Conservation (phyloP, 1,284 basidiomycete genomes). For the Amylostereum chailletii region DNA sequence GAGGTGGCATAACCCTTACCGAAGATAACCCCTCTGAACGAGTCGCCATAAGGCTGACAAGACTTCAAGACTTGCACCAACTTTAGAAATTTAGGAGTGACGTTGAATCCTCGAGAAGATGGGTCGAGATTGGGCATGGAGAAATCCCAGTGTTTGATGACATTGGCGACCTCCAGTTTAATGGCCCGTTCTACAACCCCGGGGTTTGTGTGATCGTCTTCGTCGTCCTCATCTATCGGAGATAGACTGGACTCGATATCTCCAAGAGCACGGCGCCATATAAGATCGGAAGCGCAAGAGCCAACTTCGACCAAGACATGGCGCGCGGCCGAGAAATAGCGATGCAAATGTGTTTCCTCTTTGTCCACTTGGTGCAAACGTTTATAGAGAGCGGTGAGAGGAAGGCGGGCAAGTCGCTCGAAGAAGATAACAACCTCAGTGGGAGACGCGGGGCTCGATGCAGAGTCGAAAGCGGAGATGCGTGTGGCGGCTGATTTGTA, state of each 20-base stretch:
- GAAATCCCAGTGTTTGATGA: slow-evolving; percentile 49
- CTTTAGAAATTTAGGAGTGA: slow-evolving; percentile 54
- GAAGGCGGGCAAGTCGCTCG: slow-evolving; percentile 17
- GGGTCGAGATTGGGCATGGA: slow-evolving; percentile 49
- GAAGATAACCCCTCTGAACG: slow-evolving; percentile 57
- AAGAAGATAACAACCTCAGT: slow-evolving; percentile 40
- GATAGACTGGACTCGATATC: slow-evolving; percentile 23
- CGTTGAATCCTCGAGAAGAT: slow-evolving; percentile 47
- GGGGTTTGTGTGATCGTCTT: slow-evolving; percentile 16
- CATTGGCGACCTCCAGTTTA: slow-evolving; percentile 22
- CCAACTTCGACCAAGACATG: slow-evolving; percentile 45
- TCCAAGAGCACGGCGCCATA: slow-evolving; percentile 48
- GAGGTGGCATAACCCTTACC: slow-evolving; percentile 29
- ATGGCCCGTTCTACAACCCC: slow-evolving; percentile 3
- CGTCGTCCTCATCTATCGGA: slow-evolving; percentile 24
- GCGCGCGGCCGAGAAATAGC: slow-evolving; percentile 36
- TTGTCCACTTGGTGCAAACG: slow-evolving; percentile 29
- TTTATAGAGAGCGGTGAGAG: slow-evolving; percentile 25
- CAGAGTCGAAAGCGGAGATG: neutral
- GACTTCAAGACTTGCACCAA: slow-evolving; percentile 48
- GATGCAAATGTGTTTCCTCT: slow-evolving; percentile 26
- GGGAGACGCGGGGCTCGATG: slow-evolving; percentile 13
- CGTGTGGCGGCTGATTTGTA: neutral
- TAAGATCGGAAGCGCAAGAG: slow-evolving; percentile 51
- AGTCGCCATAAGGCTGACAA: slow-evolving; percentile 39